phyloP scores from a whole-genome alignment of 352 stramenopile species.

The Phytophthora pluvialis region DNA sequence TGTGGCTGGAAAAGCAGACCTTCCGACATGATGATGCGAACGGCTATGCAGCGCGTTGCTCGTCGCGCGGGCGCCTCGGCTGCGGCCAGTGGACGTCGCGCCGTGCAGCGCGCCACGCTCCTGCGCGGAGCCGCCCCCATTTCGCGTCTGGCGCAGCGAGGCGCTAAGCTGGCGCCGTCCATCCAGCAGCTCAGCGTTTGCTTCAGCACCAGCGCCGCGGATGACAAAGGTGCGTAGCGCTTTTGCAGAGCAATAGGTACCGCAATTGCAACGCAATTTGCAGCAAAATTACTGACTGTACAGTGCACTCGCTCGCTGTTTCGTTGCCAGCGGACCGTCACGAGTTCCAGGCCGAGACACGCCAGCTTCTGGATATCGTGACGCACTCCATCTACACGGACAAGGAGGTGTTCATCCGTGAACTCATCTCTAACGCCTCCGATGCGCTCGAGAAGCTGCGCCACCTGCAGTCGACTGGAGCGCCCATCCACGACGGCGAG shows the following conservation, averaged over 20 bases:
- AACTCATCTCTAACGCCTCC: conserved; percentile 99
- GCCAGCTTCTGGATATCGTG: conserved; percentile 97
- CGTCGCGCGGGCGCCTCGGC: conserved; percentile 33
- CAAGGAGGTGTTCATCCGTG: conserved; percentile 99
- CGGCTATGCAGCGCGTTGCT: conserved; percentile 49
- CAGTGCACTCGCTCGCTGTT: neutral
- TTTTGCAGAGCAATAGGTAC: neutral
- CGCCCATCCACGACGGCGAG: conserved; percentile 77
- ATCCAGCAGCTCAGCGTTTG: conserved; percentile 46
- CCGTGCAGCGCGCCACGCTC: conserved; percentile 20
- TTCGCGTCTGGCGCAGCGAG: conserved; percentile 24
- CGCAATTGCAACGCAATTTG: neutral
- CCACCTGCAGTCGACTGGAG: conserved; percentile 89
- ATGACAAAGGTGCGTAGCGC: conserved; percentile 44
- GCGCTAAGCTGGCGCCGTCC: conserved; percentile 37
- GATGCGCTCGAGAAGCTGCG: conserved; percentile 99
- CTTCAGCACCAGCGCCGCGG: conserved; percentile 45
- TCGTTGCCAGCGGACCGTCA: conserved; percentile 61
- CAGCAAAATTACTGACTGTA: neutral
- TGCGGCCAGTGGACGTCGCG: conserved; percentile 22
- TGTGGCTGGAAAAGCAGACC: conserved; percentile 32
- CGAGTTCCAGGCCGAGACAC: conserved; percentile 96
- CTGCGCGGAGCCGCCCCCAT: conserved; percentile 1
- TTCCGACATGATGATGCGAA: conserved; percentile 54
- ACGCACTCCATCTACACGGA: conserved; percentile 99